A percentile compares a stretch with the other conserved stretches of the same genome.
These are phyloP conservation scores for Sideroxylon spinosum DNA, from an alignment of 179 eudicot genomes.

Conservation along the genomic window DNA sequence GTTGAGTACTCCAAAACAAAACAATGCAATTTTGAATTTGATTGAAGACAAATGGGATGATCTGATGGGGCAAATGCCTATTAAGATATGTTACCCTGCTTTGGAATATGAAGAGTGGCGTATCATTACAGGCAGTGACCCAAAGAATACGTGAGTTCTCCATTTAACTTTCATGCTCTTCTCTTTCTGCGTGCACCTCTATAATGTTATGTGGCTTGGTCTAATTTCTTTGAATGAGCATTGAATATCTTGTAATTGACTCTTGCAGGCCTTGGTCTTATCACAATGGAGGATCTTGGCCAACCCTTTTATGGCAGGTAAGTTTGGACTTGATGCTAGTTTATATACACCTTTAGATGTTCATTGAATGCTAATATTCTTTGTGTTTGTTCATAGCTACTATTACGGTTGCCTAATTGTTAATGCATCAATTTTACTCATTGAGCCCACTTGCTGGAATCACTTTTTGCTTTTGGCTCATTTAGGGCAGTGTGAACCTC, in stretches of 20 bases:
- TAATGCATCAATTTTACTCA: too few relatives aligned
- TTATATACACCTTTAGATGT: not conserved
- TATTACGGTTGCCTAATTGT: too few relatives aligned
- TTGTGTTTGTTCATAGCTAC: too few relatives aligned
- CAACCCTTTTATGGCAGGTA: conserved; percentile 92
- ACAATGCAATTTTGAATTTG: conserved; percentile 66
- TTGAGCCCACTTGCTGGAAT: not conserved
- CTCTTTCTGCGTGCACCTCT: not conserved
- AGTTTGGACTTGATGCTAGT: conserved; percentile 11
- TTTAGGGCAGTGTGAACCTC: not conserved
- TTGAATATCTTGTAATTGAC: not conserved
- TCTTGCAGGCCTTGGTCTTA: conserved; percentile 84
- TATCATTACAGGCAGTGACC: conserved; percentile 90
- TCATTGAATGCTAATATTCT: not conserved
- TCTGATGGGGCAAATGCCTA: conserved; percentile 77
- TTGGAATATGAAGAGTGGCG: conserved; percentile 86
- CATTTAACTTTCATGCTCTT: not conserved
- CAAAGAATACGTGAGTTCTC: conserved; percentile 82
- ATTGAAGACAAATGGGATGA: conserved; percentile 93
- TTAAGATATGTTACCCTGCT: conserved; percentile 89
- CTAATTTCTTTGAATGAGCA: not conserved
- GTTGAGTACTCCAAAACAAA: conserved; percentile 85
- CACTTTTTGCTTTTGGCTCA: too few relatives aligned
- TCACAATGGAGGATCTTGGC: conserved; percentile 96
- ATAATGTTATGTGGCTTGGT: not conserved